Percentiles rank a stretch among this genome's conserved stretches.
These are phyloP conservation scores for Austroboletus novae-zelandiae DNA, from an alignment of 1,284 basidiomycete species.

Conservation along the genomic window DNA sequence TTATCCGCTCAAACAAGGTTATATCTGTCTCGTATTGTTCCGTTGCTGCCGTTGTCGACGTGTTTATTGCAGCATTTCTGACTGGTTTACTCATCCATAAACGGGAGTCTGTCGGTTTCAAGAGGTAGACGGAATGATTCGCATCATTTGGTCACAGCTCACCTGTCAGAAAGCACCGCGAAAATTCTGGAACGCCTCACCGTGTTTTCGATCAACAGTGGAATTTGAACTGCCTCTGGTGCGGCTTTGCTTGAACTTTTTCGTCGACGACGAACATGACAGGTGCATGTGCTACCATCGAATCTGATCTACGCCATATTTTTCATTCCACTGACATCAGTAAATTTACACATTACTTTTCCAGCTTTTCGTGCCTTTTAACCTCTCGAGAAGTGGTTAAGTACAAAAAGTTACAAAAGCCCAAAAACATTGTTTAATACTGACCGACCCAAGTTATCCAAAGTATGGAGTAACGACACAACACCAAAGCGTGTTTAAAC, in stretches of 20 bases:
- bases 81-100: not conserved
- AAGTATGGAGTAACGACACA: too few relatives aligned
- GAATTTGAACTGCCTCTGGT: slow-evolving; percentile 4
- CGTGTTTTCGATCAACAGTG: slow-evolving; percentile 5
- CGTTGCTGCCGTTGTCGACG: not conserved
- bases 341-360: too few relatives aligned
- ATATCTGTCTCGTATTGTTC: not conserved
- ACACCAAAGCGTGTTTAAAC: too few relatives aligned
- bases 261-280: not conserved
- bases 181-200: slow-evolving; percentile 1
- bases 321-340: not conserved
- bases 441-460: too few relatives aligned
- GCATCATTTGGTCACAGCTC: not conserved
- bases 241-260: not conserved
- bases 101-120: not conserved
- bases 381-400: too few relatives aligned
- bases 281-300: not conserved
- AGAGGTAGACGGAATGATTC: not conserved
- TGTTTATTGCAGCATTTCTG: not conserved
- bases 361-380: too few relatives aligned
- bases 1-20: not conserved
- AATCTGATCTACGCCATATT: not conserved
- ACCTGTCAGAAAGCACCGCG: not conserved
- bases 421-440: too few relatives aligned
- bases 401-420: too few relatives aligned